These are phyloP conservation scores for Raphanus hybrid DNA, from an alignment of 441 rosid genomes.

Conservation along the genomic window DNA sequence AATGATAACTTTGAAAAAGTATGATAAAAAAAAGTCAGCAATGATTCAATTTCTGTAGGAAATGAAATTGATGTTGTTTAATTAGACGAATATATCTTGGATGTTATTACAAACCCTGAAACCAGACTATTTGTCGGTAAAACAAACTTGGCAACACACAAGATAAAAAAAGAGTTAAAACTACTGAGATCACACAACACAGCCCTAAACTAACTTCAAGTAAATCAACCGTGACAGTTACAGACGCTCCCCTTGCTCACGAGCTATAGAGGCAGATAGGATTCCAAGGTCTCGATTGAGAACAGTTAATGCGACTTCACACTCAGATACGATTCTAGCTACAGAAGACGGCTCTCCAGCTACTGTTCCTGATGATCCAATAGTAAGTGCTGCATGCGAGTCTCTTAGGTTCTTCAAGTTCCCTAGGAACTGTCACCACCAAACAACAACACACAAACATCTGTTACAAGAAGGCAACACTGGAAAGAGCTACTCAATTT, in stretches of 20 bases:
- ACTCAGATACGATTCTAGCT: constrained; percentile 85
- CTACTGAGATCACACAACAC: neutral
- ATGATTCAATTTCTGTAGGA: too few relatives aligned
- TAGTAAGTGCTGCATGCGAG: constrained; percentile 89
- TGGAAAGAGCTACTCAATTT: neutral
- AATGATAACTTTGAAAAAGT: too few relatives aligned
- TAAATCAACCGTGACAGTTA: constrained; percentile 26
- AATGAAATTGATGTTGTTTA: too few relatives aligned
- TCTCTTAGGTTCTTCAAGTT: constrained; percentile 96
- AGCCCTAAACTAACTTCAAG: constrained; percentile 19
- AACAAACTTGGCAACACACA: constrained; percentile 2
- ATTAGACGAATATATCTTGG: too few relatives aligned
- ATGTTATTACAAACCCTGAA: too few relatives aligned
- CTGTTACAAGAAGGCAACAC: neutral
- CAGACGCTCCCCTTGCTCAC: constrained; percentile 62
- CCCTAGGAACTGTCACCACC: constrained; percentile 75
- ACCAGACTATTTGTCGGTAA: neutral
- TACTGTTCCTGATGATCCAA: constrained; percentile 81
- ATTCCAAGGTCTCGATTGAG: constrained; percentile 87
- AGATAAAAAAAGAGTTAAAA: too few relatives aligned
- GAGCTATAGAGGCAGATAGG: constrained; percentile 87
- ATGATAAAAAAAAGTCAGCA: too few relatives aligned
- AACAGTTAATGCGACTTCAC: constrained; percentile 88
- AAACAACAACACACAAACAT: neutral
- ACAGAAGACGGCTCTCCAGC: constrained; percentile 90